Base-by-base conservation (phyloP, 768 basidiomycete genomes). In the Phlegmacium glaucopus region DNA sequence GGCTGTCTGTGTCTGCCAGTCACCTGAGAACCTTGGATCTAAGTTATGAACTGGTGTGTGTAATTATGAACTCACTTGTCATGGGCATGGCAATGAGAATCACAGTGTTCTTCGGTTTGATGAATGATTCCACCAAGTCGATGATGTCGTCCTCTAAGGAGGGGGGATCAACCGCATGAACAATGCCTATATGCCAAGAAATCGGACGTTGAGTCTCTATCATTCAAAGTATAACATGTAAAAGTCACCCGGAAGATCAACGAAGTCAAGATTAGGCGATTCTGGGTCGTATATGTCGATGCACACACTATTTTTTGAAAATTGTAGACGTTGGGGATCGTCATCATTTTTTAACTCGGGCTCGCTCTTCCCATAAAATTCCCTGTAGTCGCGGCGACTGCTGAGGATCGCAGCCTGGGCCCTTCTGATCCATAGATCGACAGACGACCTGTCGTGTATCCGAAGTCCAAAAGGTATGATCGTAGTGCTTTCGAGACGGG, bases 21-120 rank as follows among this genome's bases (percentile, higher is more conserved):
- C 87, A 40, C 84, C 87, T 87, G 13, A 37, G 13, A 40, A 3
- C 38, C 10, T 7, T 13, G 32, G 11, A 49, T 37, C 35, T 30
- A 36, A 4, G 12, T 42, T 25, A 6, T 11, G 13, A 17, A 42
- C 22, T 25, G 32, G 17, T 11, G 25, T 26, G 37, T 17, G 40
- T 12, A 15, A 38, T 25, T 18, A 11, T 18, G 12, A 15, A 54
- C 59, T 49, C 49, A 82, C 85, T 83, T 41, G 67, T 77, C 72
- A 84, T 82, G 0, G 86, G 83, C 44, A 87, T 77, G 0, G 82
- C 77, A 0, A 86, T 75, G 1, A 89, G 70, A 44, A 88, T 81
- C 9, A 89, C 58, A 0, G 80, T 79, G 40, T 83, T 82, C 7
- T 64, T 50, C n/a, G 63, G 63, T 6, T 36, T 70, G 0, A 78